Evolutionary conservation across 1,139 yeast species (phyloP).

Genomic region (Lodderomyces parapsilosis): DNA sequence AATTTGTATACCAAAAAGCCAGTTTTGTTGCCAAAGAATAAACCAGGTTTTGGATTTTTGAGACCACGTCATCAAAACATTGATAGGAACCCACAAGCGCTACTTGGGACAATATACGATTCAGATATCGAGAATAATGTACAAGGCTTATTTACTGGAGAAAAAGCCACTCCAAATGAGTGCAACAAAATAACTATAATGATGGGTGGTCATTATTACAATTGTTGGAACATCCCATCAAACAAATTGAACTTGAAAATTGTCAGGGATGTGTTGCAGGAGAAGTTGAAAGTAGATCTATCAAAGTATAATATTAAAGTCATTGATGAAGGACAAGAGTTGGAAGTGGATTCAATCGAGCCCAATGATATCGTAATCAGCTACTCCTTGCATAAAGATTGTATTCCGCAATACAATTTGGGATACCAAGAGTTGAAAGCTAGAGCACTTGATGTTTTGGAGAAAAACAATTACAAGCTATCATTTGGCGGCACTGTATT

Average conservation of each 20-base stretch:
- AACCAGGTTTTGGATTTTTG: conserved; percentile 81
- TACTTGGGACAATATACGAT: conserved; percentile 88
- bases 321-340: conserved; percentile 21
- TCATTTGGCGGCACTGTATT: conserved; percentile 81
- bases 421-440: conserved; percentile 59
- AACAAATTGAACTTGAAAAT: conserved; percentile 40
- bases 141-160: conserved; percentile 13
- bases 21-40: conserved; percentile 41
- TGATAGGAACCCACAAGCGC: conserved; percentile 49
- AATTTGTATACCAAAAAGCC: conserved; percentile 46
- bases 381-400: conserved; percentile 40
- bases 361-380: conserved; percentile 35
- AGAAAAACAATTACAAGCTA: conserved; percentile 34
- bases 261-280: conserved; percentile 46
- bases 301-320: conserved; percentile 28
- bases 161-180: conserved; percentile 4
- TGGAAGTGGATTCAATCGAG: conserved; percentile 24
- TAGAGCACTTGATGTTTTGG: conserved; percentile 31
- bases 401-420: conserved; percentile 81
- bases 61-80: conserved; percentile 56
- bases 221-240: conserved; percentile 41
- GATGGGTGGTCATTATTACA: conserved; percentile 78
- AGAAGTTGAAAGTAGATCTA: conserved; percentile 50
- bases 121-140: conserved; percentile 69
- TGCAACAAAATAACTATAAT: conserved; percentile 77